These are phyloP conservation scores for Jatropha multifida DNA, from an alignment of 441 rosid species.

Conservation along the genomic window DNA sequence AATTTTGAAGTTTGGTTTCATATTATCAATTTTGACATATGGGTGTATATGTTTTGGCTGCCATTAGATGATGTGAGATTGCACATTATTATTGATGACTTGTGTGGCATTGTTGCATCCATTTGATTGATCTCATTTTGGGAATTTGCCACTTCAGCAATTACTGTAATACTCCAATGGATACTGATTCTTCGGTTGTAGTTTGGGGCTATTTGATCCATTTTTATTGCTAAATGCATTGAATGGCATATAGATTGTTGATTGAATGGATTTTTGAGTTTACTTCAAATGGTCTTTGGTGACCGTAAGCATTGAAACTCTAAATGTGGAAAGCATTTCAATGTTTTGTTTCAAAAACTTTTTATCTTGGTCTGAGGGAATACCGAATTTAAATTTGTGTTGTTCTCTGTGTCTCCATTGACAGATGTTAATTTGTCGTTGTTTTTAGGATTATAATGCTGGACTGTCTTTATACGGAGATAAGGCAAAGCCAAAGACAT, in stretches of 20 bases:
- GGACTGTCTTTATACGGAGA: slow-evolving; percentile 88
- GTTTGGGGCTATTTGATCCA: not conserved
- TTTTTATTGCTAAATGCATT: not conserved
- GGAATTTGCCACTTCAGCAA: not conserved
- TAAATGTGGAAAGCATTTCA: not conserved
- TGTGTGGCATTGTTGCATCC: not conserved
- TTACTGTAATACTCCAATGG: not conserved
- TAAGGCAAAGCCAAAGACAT: slow-evolving; percentile 81
- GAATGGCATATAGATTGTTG: not conserved
- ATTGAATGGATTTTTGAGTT: not conserved
- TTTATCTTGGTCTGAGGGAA: slow-evolving; percentile 8
- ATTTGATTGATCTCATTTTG: not conserved
- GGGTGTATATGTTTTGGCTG: not conserved
- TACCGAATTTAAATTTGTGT: not conserved
- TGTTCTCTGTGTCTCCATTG: slow-evolving; percentile 7
- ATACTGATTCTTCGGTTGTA: not conserved
- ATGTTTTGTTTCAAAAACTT: slow-evolving; percentile 9
- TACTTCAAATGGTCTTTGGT: slow-evolving; percentile 1
- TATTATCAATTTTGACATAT: not conserved
- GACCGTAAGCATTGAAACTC: not conserved
- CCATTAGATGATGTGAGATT: not conserved
- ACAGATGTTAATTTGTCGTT: slow-evolving; percentile 23
- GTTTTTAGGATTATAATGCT: slow-evolving; percentile 71
- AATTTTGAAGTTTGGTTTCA: not conserved
- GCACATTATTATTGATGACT: not conserved